A percentile compares a stretch with the other conserved stretches of the same genome.
Evolutionary conservation across 805 yeast species (phyloP).

Genomic region (Candida silvicultrix): DNA sequence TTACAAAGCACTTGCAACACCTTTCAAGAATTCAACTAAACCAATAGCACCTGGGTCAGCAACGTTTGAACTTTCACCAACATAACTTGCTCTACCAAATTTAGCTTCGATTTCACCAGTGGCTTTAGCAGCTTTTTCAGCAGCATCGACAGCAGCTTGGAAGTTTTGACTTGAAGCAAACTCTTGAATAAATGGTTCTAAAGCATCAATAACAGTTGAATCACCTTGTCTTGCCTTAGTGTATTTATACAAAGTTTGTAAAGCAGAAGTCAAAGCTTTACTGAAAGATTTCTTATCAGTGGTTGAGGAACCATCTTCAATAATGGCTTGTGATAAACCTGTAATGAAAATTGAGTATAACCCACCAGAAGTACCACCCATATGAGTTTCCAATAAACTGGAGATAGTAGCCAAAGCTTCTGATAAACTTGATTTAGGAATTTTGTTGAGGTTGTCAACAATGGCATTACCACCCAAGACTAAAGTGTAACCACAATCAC

Average conservation of each 20-base stretch:
- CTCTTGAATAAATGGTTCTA: conserved; percentile 76
- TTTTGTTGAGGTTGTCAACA: conserved; percentile 39
- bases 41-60: conserved; percentile 98
- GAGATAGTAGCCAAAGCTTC: conserved; percentile 66
- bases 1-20: conserved; percentile 22
- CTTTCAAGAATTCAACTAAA: conserved; percentile 46
- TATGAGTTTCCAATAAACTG: conserved; percentile 75
- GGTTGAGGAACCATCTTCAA: conserved; percentile 23
- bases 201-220: conserved; percentile 81
- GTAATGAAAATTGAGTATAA: conserved; percentile 79
- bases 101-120: conserved; percentile 75
- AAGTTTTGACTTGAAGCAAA: conserved; percentile 47
- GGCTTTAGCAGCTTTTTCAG: conserved; percentile 65
- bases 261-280: conserved; percentile 47
- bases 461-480: conserved; percentile 78
- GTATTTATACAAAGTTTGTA: conserved; percentile 72
- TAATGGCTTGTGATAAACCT: conserved; percentile 57
- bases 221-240: conserved; percentile 88
- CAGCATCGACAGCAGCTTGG: conserved; percentile 57
- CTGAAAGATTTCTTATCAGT: conserved; percentile 30
- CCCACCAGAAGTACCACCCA: conserved; percentile 99
- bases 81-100: conserved; percentile 95
- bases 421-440: conserved; percentile 35
- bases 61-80: conserved; percentile 57
- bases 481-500: conserved; percentile 93